Conservation (phyloP, 495 filamentous ascomycete genomes). For the Xylaria curta region DNA sequence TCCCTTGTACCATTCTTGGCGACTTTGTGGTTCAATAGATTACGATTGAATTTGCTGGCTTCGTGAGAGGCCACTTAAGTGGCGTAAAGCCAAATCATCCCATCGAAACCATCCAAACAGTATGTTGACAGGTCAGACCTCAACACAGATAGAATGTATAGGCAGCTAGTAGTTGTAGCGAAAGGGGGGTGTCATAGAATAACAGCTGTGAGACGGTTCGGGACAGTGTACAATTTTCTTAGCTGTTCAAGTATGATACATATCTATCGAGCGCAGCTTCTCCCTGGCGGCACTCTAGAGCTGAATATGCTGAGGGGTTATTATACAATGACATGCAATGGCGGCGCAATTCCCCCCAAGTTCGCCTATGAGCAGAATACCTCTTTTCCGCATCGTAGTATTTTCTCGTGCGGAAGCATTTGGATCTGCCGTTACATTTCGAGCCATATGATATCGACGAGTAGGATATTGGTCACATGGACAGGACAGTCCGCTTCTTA, state of each 20-base stretch:
- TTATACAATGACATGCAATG: slow-evolving; percentile 8
- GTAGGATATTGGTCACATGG: slow-evolving; percentile 26
- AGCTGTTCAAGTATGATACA: slow-evolving; percentile 13
- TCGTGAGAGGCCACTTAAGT: neutral
- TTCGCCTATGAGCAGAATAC: neutral
- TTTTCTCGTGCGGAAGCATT: neutral
- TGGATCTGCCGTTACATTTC: neutral
- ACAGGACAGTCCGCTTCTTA: slow-evolving; percentile 50
- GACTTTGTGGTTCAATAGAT: too few relatives aligned
- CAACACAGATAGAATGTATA: neutral
- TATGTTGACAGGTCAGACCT: neutral
- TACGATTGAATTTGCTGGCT: neutral
- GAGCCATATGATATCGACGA: neutral
- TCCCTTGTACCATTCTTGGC: neutral
- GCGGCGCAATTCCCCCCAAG: neutral
- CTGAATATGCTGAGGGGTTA: neutral
- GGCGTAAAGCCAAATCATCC: neutral
- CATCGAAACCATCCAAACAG: neutral
- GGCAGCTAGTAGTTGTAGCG: neutral
- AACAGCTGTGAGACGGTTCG: neutral
- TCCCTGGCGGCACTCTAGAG: neutral
- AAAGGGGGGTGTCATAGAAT: neutral
- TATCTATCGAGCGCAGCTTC: slow-evolving; percentile 8
- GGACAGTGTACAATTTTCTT: slow-evolving; percentile 5
- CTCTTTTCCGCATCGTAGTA: neutral